Conservation (phyloP, 2,329 filamentous ascomycete genomes). For the Byssothecium circinans region DNA sequence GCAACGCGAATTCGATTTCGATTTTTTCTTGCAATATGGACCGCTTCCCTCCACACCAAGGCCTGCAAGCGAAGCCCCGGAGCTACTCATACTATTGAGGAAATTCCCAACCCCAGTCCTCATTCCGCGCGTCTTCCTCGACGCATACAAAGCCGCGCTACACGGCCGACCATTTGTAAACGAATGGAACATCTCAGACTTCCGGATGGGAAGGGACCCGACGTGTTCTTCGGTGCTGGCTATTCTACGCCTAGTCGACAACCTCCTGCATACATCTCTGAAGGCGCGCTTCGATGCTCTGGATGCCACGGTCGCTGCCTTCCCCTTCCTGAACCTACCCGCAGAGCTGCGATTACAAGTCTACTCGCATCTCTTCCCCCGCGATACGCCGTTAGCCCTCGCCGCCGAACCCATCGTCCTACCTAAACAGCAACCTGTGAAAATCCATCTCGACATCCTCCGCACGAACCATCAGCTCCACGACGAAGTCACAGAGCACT, state of each 20-base stretch:
- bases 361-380: constrained; percentile 21
- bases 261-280: constrained; percentile 21
- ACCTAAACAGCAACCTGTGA: constrained; percentile 3
- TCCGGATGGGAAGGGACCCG: constrained; percentile 16
- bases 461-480: constrained; percentile 19
- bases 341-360: constrained; percentile 27
- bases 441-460: constrained; percentile 18
- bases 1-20: constrained; percentile 4
- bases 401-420: not conserved
- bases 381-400: constrained; percentile 11
- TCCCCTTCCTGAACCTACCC: constrained; percentile 25
- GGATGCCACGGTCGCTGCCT: constrained; percentile 21
- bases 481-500: constrained; percentile 17
- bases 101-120: constrained; percentile 18
- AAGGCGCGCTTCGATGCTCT: constrained; percentile 10
- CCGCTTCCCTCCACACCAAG: constrained; percentile 2
- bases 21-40: not conserved
- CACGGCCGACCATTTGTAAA: constrained; percentile 20
- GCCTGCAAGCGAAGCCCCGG: constrained; percentile 14
- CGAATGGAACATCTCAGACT: constrained; percentile 10
- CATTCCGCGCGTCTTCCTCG: constrained; percentile 20
- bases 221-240: constrained; percentile 25
- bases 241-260: constrained; percentile 20
- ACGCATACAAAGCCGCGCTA: constrained; percentile 20
- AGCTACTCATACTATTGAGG: constrained; percentile 21